Evolutionary conservation across 164 flowering plant species (phyloP).

Genomic region (Annona cherimola): DNA sequence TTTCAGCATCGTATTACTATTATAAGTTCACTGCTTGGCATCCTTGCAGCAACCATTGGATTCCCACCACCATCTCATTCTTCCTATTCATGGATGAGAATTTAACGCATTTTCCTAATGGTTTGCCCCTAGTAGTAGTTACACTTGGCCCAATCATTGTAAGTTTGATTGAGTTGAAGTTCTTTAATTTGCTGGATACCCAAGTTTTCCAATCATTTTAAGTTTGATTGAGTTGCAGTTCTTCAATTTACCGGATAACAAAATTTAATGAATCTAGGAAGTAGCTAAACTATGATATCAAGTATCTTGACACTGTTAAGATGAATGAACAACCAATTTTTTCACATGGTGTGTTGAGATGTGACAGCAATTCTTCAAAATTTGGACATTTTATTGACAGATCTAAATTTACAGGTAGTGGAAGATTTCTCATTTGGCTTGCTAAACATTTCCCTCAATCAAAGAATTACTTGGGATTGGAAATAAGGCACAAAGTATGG

Average conservation of each 20-base stretch:
- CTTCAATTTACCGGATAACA: background rate
- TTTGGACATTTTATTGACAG: slow-evolving; percentile 9
- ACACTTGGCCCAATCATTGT: background rate
- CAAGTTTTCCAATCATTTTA: background rate
- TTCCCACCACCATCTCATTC: background rate
- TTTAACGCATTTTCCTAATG: background rate
- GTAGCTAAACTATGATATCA: background rate
- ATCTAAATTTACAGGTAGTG: slow-evolving; percentile 65
- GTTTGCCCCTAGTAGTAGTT: background rate
- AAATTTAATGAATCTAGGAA: background rate
- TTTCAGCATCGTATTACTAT: background rate
- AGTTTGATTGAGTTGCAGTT: background rate
- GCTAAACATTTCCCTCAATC: slow-evolving; percentile 55
- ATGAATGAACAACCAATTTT: no score
- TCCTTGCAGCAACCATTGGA: background rate
- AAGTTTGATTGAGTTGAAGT: background rate
- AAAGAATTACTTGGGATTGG: slow-evolving; percentile 82
- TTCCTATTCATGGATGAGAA: background rate
- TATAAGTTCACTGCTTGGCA: background rate
- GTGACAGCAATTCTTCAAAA: background rate
- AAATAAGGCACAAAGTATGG: slow-evolving; percentile 80
- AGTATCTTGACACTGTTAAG: background rate
- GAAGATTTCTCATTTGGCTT: slow-evolving; percentile 94
- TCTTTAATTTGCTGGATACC: background rate
- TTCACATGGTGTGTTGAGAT: background rate